Base-by-base conservation (phyloP, 164 flowering plant genomes). In the Vitis riparia region DNA sequence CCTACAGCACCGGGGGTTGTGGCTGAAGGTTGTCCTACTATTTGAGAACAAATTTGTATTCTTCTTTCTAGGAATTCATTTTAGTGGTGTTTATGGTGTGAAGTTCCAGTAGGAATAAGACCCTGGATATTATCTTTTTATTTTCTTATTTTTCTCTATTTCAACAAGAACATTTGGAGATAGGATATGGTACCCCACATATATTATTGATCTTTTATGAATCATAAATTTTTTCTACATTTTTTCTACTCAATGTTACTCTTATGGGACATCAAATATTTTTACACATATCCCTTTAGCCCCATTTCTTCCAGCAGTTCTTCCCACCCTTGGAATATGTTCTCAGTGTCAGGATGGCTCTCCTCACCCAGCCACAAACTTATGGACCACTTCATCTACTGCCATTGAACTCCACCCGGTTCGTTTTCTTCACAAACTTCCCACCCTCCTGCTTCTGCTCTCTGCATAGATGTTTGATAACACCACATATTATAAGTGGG, bases 1-100 rank as follows among this genome's bases (percentile, higher is more conserved):
- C 97, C 97, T 0, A 85, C 91, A 0, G 91, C 86, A 1, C 86
- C 86, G 1, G 97, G 96, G 1, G 57, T 90, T 5, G 67, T 6
- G 15, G 83, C 65, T 30, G 32, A 89, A 2, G 97, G 93, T 0
- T 92, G 97, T 65, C 96, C 92, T 17, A 66, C 1, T 52, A 15
- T 27, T 30, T 37, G 1, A 10, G 61, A 11, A 37, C 44, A 37
- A 37, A 37, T 37, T 37, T 37, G 44, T 37, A 37, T 37, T 37
- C 27, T 37, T 6, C 44, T 37, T 37, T 37, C 44, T 37, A 37
- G 5, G 6, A 37, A 37, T 5, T 37, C 7, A 37, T 37, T 37
- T 37, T 37, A 37, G 7, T 37, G 44, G 0, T 6, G 44, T 37
- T 37, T 2, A 37, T 37, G 44, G 44, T 37, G 44, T 37, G 7